Percentiles rank a stretch among this genome's conserved stretches.
Evolutionary conservation across 208 protist species (phyloP).

Genomic region (Borovskyia barvae): DNA sequence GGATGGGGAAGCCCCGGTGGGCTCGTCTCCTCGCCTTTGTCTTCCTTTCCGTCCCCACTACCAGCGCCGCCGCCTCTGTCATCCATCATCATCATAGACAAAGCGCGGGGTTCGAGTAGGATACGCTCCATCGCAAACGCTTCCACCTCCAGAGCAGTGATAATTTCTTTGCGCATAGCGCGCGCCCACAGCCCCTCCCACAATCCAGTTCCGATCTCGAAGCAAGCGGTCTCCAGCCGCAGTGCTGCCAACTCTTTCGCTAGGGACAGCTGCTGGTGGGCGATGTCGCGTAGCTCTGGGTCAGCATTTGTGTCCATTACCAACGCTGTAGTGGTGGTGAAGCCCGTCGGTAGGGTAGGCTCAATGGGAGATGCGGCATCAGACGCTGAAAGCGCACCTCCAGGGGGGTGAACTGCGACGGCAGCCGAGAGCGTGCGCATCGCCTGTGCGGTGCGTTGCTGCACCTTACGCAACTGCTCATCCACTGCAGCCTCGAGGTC

Average conservation of each 20-base stretch:
- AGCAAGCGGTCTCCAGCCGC: slow-evolving; percentile 73
- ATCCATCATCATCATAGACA: slow-evolving; percentile 32
- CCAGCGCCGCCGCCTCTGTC: slow-evolving; percentile 3
- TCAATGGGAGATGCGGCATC: slow-evolving; percentile 3
- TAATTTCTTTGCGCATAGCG: slow-evolving; percentile 76
- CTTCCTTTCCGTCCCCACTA: too few species aligned
- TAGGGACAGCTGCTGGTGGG: slow-evolving; percentile 69
- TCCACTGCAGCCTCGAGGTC: slow-evolving; percentile 69
- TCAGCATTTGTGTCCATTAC: slow-evolving; percentile 37
- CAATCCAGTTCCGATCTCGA: slow-evolving; percentile 55
- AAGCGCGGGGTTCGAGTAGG: slow-evolving; percentile 42
- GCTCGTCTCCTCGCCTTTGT: background rate
- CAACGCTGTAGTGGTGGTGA: slow-evolving; percentile 9
- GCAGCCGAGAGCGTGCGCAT: slow-evolving; percentile 21
- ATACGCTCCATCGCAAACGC: slow-evolving; percentile 69
- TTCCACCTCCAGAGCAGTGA: slow-evolving; percentile 56
- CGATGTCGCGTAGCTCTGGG: slow-evolving; percentile 65
- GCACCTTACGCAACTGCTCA: slow-evolving; percentile 55
- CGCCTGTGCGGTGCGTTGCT: slow-evolving; percentile 20
- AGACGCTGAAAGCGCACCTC: slow-evolving; percentile 1
- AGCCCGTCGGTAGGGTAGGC: slow-evolving; percentile 16
- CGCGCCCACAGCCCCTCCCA: slow-evolving; percentile 86
- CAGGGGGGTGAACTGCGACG: slow-evolving; percentile 15
- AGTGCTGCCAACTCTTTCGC: slow-evolving; percentile 67
- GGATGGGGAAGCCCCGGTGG: background rate